Evolutionary conservation across 1,139 yeast genomes (phyloP), one percentile per base, ranked within the genome.

Genomic region (Blastobotrys aristatus): DNA sequence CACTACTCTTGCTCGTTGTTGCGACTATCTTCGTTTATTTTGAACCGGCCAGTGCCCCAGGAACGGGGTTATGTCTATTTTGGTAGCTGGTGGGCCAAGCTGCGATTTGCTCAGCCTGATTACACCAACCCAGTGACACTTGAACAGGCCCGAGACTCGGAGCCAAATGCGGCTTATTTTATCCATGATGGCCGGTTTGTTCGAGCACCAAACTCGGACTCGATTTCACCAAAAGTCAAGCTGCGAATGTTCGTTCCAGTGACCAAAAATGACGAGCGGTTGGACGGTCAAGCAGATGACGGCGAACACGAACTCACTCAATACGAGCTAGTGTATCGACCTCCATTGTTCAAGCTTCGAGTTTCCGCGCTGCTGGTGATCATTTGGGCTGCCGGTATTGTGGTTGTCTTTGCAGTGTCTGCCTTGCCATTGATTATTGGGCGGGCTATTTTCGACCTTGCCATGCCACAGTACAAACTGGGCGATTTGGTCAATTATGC

Each of bases 161-260:
- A 51, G 3, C 34, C 51, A 24, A 50, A 49, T 20, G 46, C 47
- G 32, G 57, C 59, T 1, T 49, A 54, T 31, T 61, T 58, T 43
- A 57, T 62, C 2, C 88, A 88, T 1, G 82, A 87, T 65, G 98
- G 99, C 2, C 71, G 72, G 42, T 84, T 78, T 59, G 80, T 89
- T 33, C 77, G 98, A 47, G 98, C 90, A 0, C 98, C 98, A 1
- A 84, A 79, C 50, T 77, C 78, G 53, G 97, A 89, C 60, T 80
- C 82, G 8, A 79, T 84, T 22, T 79, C 94, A 0, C 48, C 61
- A 30, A 50, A 49, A 20, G 72, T 89, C 53, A 79, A 74, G 55
- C 76, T 83, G 32, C 80, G 77, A 57, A 74, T 89, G 52, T 92
- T 94, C 66, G 82, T 86, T 3, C 79, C 87, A 0, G 97, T 92